Percentiles rank a stretch among this genome's conserved stretches.
phyloP scores from a whole-genome alignment of 1,284 basidiomycete species.

The Quambalaria eucalypti region DNA sequence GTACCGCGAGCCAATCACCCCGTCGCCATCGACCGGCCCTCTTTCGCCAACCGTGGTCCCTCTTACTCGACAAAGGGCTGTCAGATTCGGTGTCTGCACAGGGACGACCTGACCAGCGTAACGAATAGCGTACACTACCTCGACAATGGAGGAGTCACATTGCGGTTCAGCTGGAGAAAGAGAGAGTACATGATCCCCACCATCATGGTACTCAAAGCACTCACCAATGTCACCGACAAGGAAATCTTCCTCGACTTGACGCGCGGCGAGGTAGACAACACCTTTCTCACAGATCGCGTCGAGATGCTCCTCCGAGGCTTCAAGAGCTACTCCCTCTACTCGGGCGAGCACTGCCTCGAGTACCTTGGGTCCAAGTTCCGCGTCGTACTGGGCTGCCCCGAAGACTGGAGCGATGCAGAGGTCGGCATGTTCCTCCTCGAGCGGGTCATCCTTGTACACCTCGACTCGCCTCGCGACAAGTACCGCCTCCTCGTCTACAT shows the following conservation, averaged over 20 bases:
- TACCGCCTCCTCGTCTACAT: constrained; percentile 95
- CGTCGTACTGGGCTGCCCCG: constrained; percentile 79
- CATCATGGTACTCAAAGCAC: constrained; percentile 90
- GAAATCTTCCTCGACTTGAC: constrained; percentile 97
- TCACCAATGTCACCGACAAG: constrained; percentile 81
- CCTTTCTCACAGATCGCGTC: constrained; percentile 93
- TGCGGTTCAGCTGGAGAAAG: constrained; percentile 94
- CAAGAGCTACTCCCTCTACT: constrained; percentile 77
- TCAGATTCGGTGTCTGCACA: constrained; percentile 82
- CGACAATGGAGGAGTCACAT: constrained; percentile 85
- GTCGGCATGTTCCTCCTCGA: constrained; percentile 76
- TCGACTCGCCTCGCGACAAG: constrained; percentile 83
- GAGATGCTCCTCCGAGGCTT: constrained; percentile 87
- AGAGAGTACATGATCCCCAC: constrained; percentile 96
- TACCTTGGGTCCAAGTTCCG: constrained; percentile 98
- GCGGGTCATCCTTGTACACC: constrained; percentile 82
- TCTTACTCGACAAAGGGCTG: constrained; percentile 90
- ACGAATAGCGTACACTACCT: constrained; percentile 97
- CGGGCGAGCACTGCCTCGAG: constrained; percentile 84
- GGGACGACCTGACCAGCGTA: constrained; percentile 38
- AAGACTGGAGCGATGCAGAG: constrained; percentile 80
- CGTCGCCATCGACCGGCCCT: constrained; percentile 72
- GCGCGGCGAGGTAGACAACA: constrained; percentile 94
- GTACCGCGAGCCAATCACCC: constrained; percentile 81
- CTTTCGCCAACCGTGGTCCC: constrained; percentile 82